These are phyloP conservation scores for Geotrichum citri-aurantii DNA, from an alignment of 1,139 yeast genomes.

Conservation along the genomic window DNA sequence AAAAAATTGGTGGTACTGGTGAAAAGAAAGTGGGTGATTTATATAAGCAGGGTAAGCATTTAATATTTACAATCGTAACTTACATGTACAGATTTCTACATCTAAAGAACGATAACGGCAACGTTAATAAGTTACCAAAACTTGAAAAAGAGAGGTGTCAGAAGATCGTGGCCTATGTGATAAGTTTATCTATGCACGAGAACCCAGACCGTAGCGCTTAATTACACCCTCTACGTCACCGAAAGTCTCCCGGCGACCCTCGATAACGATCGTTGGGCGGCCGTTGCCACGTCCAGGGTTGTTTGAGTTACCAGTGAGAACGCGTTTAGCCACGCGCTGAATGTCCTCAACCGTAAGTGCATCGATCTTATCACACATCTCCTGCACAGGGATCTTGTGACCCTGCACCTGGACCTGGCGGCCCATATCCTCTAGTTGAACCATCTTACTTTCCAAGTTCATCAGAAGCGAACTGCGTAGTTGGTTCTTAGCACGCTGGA, in stretches of 20 bases:
- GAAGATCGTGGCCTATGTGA: no score
- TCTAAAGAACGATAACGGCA: background rate
- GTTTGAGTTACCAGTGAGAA: conserved; percentile 60
- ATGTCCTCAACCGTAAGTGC: conserved; percentile 61
- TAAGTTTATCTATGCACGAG: background rate
- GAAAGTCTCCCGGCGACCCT: conserved; percentile 77
- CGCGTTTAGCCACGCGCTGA: conserved; percentile 65
- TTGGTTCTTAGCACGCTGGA: conserved; percentile 86
- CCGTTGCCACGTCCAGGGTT: conserved; percentile 52
- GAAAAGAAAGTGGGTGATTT: background rate
- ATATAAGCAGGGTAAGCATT: background rate
- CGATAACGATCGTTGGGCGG: conserved; percentile 76
- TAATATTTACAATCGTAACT: background rate
- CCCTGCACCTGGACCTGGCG: conserved; percentile 88
- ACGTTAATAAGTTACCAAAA: background rate
- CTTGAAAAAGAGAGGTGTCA: background rate
- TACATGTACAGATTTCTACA: background rate
- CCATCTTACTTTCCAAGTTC: conserved; percentile 89
- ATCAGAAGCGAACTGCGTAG: conserved; percentile 80
- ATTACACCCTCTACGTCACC: conserved; percentile 75
- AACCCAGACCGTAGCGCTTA: conserved; percentile 69
- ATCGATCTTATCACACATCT: conserved; percentile 78
- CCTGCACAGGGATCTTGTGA: conserved; percentile 66
- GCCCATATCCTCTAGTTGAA: conserved; percentile 89
- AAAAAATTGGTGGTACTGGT: background rate